phyloP scores from a whole-genome alignment of 441 rosid genomes.

The Pelargonium citronellum region DNA sequence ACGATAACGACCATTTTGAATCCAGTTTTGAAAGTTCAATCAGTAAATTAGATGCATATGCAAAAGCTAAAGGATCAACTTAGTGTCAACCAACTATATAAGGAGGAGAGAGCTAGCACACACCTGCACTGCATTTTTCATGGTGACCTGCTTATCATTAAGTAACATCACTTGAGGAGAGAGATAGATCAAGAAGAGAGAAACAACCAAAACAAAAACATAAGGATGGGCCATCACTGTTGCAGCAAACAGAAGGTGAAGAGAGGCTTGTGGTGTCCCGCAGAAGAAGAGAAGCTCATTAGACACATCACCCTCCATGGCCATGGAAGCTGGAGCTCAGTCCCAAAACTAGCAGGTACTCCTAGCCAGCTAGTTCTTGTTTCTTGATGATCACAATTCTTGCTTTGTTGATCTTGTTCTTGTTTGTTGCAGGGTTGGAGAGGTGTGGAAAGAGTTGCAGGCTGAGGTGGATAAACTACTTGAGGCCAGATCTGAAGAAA shows the following conservation, averaged over 20 bases:
- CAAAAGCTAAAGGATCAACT: no score
- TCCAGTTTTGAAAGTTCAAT: no score
- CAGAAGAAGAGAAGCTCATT: slow-evolving; percentile 16
- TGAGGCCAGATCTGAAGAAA: slow-evolving; percentile 52
- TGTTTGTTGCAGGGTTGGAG: slow-evolving; percentile 17
- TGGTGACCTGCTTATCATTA: no score
- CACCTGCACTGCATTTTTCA: no score
- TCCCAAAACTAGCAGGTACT: slow-evolving; percentile 21
- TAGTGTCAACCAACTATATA: no score
- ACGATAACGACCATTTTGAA: no score
- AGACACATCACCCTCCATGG: slow-evolving; percentile 22
- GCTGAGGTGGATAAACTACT: slow-evolving; percentile 53
- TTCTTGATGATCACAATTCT: background rate
- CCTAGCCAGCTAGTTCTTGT: slow-evolving; percentile 12
- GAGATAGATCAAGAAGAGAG: background rate
- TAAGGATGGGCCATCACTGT: slow-evolving; percentile 23
- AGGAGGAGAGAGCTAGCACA: no score
- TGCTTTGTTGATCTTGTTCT: background rate
- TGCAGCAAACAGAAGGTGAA: slow-evolving; percentile 29
- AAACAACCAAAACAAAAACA: background rate
- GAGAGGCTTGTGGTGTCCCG: slow-evolving; percentile 22
- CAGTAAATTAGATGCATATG: no score
- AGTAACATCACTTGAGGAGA: background rate
- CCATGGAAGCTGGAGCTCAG: slow-evolving; percentile 29
- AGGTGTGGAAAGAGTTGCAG: slow-evolving; percentile 62